phyloP scores from a whole-genome alignment of 2,329 filamentous ascomycete genomes.

The Fusarium verticillioides region DNA sequence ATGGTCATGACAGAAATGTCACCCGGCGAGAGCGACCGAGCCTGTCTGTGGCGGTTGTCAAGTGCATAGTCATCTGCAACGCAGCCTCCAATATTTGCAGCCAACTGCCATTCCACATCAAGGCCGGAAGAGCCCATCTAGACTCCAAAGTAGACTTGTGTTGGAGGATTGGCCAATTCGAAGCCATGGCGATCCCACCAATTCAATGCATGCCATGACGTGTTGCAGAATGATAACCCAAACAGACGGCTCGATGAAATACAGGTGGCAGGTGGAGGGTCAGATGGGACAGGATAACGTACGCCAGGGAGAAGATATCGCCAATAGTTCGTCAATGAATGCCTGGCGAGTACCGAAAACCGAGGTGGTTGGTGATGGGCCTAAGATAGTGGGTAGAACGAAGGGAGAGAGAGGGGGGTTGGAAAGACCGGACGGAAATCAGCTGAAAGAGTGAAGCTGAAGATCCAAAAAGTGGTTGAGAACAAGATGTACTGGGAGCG shows the following conservation, averaged over 20 bases:
- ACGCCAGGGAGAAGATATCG: constrained; percentile 46
- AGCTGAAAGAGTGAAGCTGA: constrained; percentile 59
- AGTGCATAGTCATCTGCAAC: constrained; percentile 15
- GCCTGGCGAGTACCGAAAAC: constrained; percentile 32
- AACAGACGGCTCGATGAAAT: constrained; percentile 23
- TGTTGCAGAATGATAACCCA: constrained; percentile 28
- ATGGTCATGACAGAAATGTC: constrained; percentile 3
- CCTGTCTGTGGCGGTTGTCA: constrained; percentile 11
- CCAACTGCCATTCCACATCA: constrained; percentile 37
- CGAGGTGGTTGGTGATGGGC: constrained; percentile 37
- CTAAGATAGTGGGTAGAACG: constrained; percentile 30
- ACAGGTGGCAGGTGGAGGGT: constrained; percentile 38
- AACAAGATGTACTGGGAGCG: constrained; percentile 43
- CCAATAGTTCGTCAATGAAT: constrained; percentile 44
- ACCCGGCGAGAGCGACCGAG: constrained; percentile 20
- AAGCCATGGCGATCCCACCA: constrained; percentile 24
- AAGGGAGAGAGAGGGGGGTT: constrained; percentile 37
- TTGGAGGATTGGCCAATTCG: constrained; percentile 23
- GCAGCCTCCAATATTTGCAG: constrained; percentile 36
- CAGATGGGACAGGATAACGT: constrained; percentile 37
- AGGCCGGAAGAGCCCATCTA: constrained; percentile 24
- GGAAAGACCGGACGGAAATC: constrained; percentile 54
- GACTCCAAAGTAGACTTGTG: neutral
- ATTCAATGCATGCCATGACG: constrained; percentile 40
- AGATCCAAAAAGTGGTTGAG: constrained; percentile 44